These are phyloP conservation scores for Porpolomopsis calyptriformis DNA, from an alignment of 768 basidiomycete species.

Conservation along the genomic window DNA sequence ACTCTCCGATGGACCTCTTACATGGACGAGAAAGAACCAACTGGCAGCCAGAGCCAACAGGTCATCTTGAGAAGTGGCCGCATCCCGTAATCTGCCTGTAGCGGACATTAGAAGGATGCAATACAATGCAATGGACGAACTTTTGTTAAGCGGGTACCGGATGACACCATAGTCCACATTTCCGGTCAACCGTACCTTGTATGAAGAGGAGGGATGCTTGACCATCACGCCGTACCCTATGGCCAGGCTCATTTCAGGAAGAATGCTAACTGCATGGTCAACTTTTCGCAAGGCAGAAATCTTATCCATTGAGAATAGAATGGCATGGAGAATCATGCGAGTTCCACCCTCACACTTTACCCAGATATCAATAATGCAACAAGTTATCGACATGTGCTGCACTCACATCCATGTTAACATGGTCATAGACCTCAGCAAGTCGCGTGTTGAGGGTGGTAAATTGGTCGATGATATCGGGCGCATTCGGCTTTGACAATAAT, in stretches of 20 bases:
- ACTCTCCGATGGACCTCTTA: conserved; percentile 18
- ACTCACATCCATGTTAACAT: conserved; percentile 24
- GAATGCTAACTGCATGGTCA: conserved; percentile 16
- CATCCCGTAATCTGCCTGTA: conserved; percentile 18
- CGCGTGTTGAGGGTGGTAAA: conserved; percentile 15
- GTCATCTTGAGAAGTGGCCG: conserved; percentile 18
- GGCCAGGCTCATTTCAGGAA: conserved; percentile 20
- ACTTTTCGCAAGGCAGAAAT: conserved; percentile 11
- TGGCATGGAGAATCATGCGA: conserved; percentile 23
- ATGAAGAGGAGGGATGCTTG: conserved; percentile 14
- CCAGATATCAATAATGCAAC: conserved; percentile 10
- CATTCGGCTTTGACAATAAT: conserved; percentile 10
- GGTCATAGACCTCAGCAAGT: conserved; percentile 21
- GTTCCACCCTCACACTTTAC: conserved; percentile 17
- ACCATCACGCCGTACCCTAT: conserved; percentile 17
- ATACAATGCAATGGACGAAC: conserved; percentile 13
- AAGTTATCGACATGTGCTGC: conserved; percentile 10
- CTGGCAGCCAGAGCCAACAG: conserved; percentile 15
- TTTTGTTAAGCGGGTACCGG: conserved; percentile 18
- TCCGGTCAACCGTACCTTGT: conserved; percentile 20
- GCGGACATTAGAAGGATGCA: conserved; percentile 9
- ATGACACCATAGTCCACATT: conserved; percentile 21
- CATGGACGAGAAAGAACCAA: conserved; percentile 18
- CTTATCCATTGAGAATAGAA: conserved; percentile 20
- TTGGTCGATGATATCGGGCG: conserved; percentile 14